These are phyloP conservation scores for Serendipita sp. DNA, from an alignment of 768 basidiomycete species.

Conservation along the genomic window DNA sequence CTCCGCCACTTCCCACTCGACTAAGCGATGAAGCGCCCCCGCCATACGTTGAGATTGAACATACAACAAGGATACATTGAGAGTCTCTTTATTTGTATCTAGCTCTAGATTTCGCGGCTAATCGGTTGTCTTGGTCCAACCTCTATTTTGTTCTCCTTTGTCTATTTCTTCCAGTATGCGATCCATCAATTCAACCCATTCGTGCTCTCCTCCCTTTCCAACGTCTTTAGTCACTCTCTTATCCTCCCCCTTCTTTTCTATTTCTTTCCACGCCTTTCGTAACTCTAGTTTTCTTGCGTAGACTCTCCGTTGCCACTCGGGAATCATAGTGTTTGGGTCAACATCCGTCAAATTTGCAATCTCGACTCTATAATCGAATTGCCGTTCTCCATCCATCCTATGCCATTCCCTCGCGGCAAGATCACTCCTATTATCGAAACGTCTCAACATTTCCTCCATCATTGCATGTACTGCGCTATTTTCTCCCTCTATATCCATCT, in stretches of 20 bases:
- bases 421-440: slow-evolving; percentile 18
- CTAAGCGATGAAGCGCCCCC: too few relatives aligned
- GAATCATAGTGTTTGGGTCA: slow-evolving; percentile 23
- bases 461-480: slow-evolving; percentile 21
- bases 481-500: background rate
- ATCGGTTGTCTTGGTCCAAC: too few relatives aligned
- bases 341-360: slow-evolving; percentile 20
- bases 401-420: slow-evolving; percentile 29
- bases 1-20: too few relatives aligned
- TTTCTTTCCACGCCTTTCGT: slow-evolving; percentile 38
- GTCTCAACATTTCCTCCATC: background rate
- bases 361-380: slow-evolving; percentile 52
- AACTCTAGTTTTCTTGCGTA: slow-evolving; percentile 34
- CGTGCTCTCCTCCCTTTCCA: slow-evolving; percentile 32
- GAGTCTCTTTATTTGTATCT: too few relatives aligned
- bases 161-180: background rate
- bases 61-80: too few relatives aligned
- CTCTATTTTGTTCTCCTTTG: background rate
- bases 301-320: slow-evolving; percentile 43
- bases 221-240: slow-evolving; percentile 45
- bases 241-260: slow-evolving; percentile 42
- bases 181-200: slow-evolving; percentile 42
- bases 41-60: too few relatives aligned
- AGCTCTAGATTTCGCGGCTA: too few relatives aligned
- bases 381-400: slow-evolving; percentile 32